Conservation (phyloP, 345 rosid genomes). For the Ceriops tagal region DNA sequence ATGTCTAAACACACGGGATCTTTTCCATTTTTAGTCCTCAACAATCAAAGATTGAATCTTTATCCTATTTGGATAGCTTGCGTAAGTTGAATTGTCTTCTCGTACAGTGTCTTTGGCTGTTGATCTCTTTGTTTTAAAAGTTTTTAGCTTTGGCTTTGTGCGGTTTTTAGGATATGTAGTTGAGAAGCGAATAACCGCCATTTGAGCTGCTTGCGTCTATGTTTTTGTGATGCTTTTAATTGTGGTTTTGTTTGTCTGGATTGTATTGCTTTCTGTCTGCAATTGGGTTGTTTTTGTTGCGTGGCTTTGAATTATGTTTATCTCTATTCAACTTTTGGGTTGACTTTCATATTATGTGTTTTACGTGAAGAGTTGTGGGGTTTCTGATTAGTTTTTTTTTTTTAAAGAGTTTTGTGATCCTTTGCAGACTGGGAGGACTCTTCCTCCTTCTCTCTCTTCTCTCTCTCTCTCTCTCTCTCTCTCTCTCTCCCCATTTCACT, state of each 20-base stretch:
- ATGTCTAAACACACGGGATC: too few relatives aligned
- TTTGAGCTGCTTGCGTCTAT: background rate
- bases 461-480: background rate
- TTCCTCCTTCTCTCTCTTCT: constrained; percentile 5
- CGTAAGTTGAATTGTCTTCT: background rate
- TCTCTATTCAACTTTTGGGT: constrained; percentile 18
- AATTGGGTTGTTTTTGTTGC: constrained; percentile 12
- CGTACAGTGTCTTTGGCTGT: constrained; percentile 5
- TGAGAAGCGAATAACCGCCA: constrained; percentile 1
- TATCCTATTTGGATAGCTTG: background rate
- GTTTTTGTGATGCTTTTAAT: constrained; percentile 4
- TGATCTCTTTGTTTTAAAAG: constrained; percentile 7
- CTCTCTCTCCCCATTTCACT: background rate
- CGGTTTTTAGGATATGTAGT: background rate
- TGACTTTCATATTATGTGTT: constrained; percentile 28
- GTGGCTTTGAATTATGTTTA: background rate
- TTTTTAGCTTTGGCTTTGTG: background rate
- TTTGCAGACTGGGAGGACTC: background rate
- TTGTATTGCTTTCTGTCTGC: constrained; percentile 12
- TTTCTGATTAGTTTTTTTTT: constrained; percentile 2
- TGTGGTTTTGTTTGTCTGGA: constrained; percentile 1
- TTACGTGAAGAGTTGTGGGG: constrained; percentile 18
- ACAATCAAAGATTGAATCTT: too few relatives aligned
- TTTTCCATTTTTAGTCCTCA: too few relatives aligned
- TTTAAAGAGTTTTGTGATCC: background rate